phyloP scores from a whole-genome alignment of 306 rosid genomes.

The Casuarina glauca region DNA sequence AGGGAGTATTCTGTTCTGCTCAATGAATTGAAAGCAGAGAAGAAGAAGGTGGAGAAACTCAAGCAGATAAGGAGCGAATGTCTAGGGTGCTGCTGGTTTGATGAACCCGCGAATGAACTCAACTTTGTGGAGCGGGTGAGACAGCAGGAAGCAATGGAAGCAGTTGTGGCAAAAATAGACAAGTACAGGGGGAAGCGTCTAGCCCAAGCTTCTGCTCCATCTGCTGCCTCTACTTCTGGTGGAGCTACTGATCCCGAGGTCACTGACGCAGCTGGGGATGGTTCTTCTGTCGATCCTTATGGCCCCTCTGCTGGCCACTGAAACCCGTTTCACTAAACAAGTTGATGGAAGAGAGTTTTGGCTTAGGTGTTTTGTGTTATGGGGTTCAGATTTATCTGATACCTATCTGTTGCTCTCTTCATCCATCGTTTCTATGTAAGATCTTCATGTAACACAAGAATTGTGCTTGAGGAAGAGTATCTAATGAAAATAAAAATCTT shows the following conservation, averaged over 20 bases:
- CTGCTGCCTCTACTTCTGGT: background rate
- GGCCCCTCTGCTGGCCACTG: background rate
- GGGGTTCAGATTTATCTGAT: background rate
- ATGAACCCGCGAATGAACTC: background rate
- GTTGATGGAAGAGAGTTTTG: background rate
- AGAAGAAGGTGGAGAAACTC: background rate
- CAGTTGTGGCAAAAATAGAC: background rate
- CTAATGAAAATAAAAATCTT: background rate
- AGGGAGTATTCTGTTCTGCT: slow-evolving; percentile 4
- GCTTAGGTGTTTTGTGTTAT: background rate
- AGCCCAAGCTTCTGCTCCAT: slow-evolving; percentile 6
- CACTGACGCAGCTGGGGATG: background rate
- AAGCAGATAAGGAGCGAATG: background rate
- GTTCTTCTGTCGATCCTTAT: background rate
- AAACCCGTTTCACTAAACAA: background rate
- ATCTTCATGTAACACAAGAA: background rate
- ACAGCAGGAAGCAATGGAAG: background rate
- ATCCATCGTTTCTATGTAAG: background rate
- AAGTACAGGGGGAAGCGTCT: background rate
- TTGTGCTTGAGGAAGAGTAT: background rate
- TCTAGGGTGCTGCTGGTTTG: background rate
- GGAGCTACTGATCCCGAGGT: background rate
- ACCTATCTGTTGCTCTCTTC: background rate
- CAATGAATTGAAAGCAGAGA: background rate
- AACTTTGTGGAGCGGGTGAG: background rate